Conservation (phyloP, 2,329 filamentous ascomycete species). For the Phialophora expanda region DNA sequence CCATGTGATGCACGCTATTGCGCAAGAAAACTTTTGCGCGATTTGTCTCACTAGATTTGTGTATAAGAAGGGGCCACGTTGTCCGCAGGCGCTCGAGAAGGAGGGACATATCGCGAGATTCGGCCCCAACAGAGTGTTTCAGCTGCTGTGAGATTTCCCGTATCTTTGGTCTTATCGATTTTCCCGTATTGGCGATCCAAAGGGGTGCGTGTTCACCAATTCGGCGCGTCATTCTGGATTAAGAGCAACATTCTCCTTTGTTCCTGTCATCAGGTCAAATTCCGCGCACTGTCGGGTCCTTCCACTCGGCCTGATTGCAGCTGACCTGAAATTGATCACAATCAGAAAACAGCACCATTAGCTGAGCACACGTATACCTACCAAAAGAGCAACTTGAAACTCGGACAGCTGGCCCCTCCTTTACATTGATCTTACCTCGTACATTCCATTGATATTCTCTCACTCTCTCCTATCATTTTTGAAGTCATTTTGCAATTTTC, state of each 20-base stretch:
- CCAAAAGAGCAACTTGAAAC: slow-evolving; percentile 9
- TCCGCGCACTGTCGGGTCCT: slow-evolving; percentile 7
- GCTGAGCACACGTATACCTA: slow-evolving; percentile 15
- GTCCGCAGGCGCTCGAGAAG: neutral
- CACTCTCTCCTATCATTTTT: slow-evolving; percentile 5
- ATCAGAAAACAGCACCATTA: neutral
- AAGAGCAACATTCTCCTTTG: slow-evolving; percentile 13
- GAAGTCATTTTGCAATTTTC: neutral
- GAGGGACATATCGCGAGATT: slow-evolving; percentile 5
- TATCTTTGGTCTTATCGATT: slow-evolving; percentile 14
- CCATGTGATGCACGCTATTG: slow-evolving; percentile 27
- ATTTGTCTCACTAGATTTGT: slow-evolving; percentile 17
- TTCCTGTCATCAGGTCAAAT: slow-evolving; percentile 14
- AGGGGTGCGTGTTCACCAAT: slow-evolving; percentile 8
- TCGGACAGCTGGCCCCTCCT: slow-evolving; percentile 3
- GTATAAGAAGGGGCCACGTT: slow-evolving; percentile 12
- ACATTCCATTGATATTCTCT: slow-evolving; percentile 13
- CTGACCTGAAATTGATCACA: slow-evolving; percentile 15
- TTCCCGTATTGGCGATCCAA: slow-evolving; percentile 11
- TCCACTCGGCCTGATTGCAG: slow-evolving; percentile 4
- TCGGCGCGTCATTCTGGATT: slow-evolving; percentile 6
- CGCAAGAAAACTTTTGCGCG: slow-evolving; percentile 25
- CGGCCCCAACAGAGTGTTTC: slow-evolving; percentile 22
- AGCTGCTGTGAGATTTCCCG: slow-evolving; percentile 9
- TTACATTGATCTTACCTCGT: slow-evolving; percentile 13